phyloP scores from a whole-genome alignment of 768 basidiomycete genomes.

The Mycena polygramma region DNA sequence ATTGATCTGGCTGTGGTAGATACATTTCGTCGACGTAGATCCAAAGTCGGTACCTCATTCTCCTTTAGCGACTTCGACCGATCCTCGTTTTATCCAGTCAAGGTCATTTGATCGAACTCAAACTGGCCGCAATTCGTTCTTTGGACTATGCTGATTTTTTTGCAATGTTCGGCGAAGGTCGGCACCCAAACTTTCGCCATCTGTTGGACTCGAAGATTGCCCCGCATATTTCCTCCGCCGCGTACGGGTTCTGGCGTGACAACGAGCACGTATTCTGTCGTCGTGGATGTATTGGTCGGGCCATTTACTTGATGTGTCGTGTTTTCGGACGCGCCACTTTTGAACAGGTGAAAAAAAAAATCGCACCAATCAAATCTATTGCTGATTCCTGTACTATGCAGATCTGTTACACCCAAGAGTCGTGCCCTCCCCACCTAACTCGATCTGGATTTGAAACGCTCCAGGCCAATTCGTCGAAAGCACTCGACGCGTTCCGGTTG shows the following conservation, averaged over 20 bases:
- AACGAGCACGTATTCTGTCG: slow-evolving; percentile 63
- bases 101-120: slow-evolving; percentile 82
- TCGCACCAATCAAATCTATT: too few relatives aligned
- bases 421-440: slow-evolving; percentile 75
- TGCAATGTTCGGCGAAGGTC: slow-evolving; percentile 76
- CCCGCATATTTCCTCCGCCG: slow-evolving; percentile 76
- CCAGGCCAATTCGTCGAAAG: slow-evolving; percentile 57
- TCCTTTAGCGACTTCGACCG: not conserved
- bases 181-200: slow-evolving; percentile 67
- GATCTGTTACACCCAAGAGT: slow-evolving; percentile 67
- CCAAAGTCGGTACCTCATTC: slow-evolving; percentile 57
- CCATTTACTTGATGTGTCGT: slow-evolving; percentile 69
- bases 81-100: slow-evolving; percentile 54
- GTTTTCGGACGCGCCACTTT: too few relatives aligned
- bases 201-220: slow-evolving; percentile 72
- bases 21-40: slow-evolving; percentile 43
- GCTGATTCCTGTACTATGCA: too few relatives aligned
- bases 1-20: not conserved
- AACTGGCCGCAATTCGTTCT: slow-evolving; percentile 72
- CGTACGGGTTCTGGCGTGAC: slow-evolving; percentile 82
- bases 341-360: too few relatives aligned
- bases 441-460: slow-evolving; percentile 69
- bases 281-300: slow-evolving; percentile 76
- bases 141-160: slow-evolving; percentile 74
- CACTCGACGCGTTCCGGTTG: slow-evolving; percentile 68